Evolutionary conservation across 192 early-diverging fungal species (phyloP), one percentile per base, ranked within the genome.

Genomic region (Coemansia sp.): DNA sequence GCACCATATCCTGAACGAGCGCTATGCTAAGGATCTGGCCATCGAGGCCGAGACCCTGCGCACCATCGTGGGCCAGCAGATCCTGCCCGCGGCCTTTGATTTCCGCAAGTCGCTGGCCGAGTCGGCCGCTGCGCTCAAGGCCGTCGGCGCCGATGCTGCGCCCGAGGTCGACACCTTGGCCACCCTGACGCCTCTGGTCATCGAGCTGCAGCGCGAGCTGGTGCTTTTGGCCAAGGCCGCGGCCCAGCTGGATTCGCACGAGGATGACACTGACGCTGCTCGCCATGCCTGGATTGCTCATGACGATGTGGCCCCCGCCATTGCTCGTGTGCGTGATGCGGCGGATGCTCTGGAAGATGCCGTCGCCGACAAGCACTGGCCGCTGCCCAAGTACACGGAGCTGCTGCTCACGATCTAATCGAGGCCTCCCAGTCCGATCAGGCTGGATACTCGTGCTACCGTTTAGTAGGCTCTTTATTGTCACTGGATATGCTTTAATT

Each of bases 301-400:
- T 39, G 54, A 69, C 14, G 64, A 63, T 38, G 60, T 99, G 16
- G 64, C 83, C 9, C 82, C 83, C 12, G 60, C 69, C 21, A 88
- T 99, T 75, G 82, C 89, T 43, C 63, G 67, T 25, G 78, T 82
- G 32, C 82, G 96, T 46, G 34, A 40, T 6, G 58, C 76, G 12
- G 81, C 84, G 30, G 93, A 96, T 60, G 52, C 52, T 31, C 75
- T 99, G 25, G 94, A 99, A 76, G 42, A 59, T n/a, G 38, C 86
- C 20, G 78, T 89, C 35, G 82, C 86, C 21, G 91, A 96, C 81
- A 93, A 91, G 83, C 81, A 76, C 75, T 99, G 94, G 91, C 91
- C 91, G 22, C 84, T 89, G 67, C 96, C 96, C 71, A 94, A 92
- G 78, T 98, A 98, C 81, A 83, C 85, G 22, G 92, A 98, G 79